A percentile compares a stretch with the other conserved stretches of the same genome.
These are phyloP conservation scores for Kodamaea suecica DNA, from an alignment of 1,139 yeast species.

Conservation along the genomic window DNA sequence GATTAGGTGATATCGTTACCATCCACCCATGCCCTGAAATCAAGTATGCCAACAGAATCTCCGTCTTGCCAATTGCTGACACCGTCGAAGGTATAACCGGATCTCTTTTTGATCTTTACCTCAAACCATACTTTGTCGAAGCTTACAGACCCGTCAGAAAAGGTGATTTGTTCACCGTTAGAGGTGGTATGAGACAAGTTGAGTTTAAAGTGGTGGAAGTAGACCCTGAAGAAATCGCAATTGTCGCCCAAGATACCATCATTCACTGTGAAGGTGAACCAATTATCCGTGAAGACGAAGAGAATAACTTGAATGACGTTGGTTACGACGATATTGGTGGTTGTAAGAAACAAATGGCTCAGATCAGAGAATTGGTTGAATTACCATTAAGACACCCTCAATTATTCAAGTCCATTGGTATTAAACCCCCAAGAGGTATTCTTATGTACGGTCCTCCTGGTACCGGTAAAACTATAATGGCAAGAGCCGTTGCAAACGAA, in stretches of 20 bases:
- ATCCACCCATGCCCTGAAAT: slow-evolving; percentile 97
- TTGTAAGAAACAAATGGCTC: slow-evolving; percentile 98
- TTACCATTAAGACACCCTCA: slow-evolving; percentile 97
- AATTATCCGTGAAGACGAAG: slow-evolving; percentile 98
- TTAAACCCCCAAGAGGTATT: slow-evolving; percentile 95
- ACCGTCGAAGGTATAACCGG: slow-evolving; percentile 98
- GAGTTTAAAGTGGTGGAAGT: slow-evolving; percentile 98
- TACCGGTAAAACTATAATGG: slow-evolving; percentile 99
- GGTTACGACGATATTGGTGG: slow-evolving; percentile 99
- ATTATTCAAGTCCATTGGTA: slow-evolving; percentile 93
- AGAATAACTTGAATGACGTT: slow-evolving; percentile 89
- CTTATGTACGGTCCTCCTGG: slow-evolving; percentile 99
- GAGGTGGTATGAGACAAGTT: slow-evolving; percentile 99
- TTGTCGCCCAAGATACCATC: slow-evolving; percentile 97
- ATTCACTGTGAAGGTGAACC: slow-evolving; percentile 99
- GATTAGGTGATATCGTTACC: slow-evolving; percentile 88
- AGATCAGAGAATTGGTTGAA: slow-evolving; percentile 94
- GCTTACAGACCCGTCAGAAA: slow-evolving; percentile 98
- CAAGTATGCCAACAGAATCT: slow-evolving; percentile 88
- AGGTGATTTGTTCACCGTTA: slow-evolving; percentile 92
- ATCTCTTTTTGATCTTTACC: slow-evolving; percentile 91
- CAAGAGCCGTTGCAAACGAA: slow-evolving; percentile 98
- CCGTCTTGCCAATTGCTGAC: slow-evolving; percentile 96
- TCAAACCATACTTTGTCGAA: slow-evolving; percentile 97
- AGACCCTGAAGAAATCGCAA: slow-evolving; percentile 96